These are phyloP conservation scores for Fonsecaea multimorphosa DNA, from an alignment of 2,329 filamentous ascomycete species.

Conservation along the genomic window DNA sequence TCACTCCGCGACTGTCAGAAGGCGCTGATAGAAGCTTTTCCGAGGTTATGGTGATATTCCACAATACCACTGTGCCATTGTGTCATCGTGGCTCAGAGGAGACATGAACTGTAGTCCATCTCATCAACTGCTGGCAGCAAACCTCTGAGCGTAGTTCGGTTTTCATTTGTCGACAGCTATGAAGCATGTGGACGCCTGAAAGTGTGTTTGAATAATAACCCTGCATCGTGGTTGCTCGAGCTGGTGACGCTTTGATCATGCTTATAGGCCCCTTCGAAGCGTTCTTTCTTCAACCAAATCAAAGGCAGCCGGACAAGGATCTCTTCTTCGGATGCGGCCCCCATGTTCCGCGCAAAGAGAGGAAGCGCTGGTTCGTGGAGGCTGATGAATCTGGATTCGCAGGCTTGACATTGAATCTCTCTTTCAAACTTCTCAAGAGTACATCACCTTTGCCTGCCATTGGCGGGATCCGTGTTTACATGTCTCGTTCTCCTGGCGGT, in stretches of 20 bases:
- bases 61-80: too few relatives aligned
- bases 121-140: too few relatives aligned
- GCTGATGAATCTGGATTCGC: not conserved
- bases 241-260: not conserved
- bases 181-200: too few relatives aligned
- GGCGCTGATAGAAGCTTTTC: not conserved
- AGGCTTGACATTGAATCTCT: not conserved
- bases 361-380: not conserved
- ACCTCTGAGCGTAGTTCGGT: too few relatives aligned
- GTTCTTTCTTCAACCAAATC: not conserved
- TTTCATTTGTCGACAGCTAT: too few relatives aligned
- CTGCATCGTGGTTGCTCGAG: not conserved
- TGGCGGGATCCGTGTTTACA: not conserved
- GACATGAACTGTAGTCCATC: too few relatives aligned
- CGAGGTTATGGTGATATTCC: not conserved
- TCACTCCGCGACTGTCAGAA: not conserved
- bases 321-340: not conserved
- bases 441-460: not conserved
- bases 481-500: not conserved
- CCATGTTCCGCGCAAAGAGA: not conserved
- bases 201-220: too few relatives aligned
- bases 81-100: too few relatives aligned
- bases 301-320: not conserved
- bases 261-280: not conserved
- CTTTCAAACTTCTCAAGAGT: not conserved